Evolutionary conservation across 192 early-diverging fungal genomes (phyloP).

Genomic region (Entomortierella lignicola): DNA sequence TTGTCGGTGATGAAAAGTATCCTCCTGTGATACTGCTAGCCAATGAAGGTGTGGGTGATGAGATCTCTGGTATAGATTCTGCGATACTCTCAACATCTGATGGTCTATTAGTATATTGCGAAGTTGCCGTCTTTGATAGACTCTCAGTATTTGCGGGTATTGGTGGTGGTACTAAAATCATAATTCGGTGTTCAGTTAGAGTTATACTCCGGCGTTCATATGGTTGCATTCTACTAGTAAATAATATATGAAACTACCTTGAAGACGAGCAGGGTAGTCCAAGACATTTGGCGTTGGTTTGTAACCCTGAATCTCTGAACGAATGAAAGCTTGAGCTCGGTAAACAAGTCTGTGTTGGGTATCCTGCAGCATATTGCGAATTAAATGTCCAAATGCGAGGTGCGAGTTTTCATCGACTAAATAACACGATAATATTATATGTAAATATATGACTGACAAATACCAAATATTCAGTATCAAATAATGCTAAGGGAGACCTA

Average conservation of each 20-base stretch:
- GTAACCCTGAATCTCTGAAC: constrained; percentile 80
- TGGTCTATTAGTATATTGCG: constrained; percentile 27
- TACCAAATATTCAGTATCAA: background rate
- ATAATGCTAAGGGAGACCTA: background rate
- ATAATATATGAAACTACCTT: constrained; percentile 23
- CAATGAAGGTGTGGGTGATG: constrained; percentile 49
- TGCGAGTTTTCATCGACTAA: constrained; percentile 61
- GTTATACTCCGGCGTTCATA: background rate
- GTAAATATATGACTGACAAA: background rate
- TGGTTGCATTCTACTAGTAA: background rate
- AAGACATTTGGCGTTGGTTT: constrained; percentile 78
- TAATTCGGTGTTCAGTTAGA: too few species aligned
- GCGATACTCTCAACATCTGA: constrained; percentile 44
- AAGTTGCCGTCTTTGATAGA: constrained; percentile 14
- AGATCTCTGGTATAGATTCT: constrained; percentile 42
- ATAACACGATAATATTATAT: background rate
- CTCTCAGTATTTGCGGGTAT: background rate
- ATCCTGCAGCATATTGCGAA: constrained; percentile 87
- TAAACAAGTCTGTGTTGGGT: constrained; percentile 90
- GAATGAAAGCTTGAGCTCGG: constrained; percentile 84
- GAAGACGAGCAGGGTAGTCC: constrained; percentile 54
- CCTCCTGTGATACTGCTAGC: constrained; percentile 41
- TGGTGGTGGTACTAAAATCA: constrained; percentile 16
- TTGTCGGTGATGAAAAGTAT: constrained; percentile 36
- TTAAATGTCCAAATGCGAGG: constrained; percentile 74